Evolutionary conservation across 2,329 filamentous ascomycete genomes (phyloP).

Genomic region (Paracamarosporium sp.): DNA sequence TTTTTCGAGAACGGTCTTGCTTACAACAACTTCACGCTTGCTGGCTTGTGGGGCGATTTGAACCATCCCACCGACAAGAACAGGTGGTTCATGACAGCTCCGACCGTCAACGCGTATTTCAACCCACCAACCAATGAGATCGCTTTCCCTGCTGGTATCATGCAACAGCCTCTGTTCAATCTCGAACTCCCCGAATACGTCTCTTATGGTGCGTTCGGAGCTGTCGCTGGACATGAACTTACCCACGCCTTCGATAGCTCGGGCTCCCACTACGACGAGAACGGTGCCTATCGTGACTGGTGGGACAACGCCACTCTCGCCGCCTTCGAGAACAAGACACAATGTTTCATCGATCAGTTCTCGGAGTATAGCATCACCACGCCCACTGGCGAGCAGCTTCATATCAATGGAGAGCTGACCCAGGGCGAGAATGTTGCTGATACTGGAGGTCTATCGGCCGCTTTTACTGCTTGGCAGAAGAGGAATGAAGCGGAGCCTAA

Average conservation of each 20-base stretch:
- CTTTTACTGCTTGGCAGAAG: conserved; percentile 69
- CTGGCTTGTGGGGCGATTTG: conserved; percentile 61
- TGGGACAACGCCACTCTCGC: conserved; percentile 66
- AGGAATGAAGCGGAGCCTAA: conserved; percentile 56
- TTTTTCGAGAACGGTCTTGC: conserved; percentile 63
- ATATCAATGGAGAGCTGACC: conserved; percentile 67
- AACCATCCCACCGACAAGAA: conserved; percentile 64
- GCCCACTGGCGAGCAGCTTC: conserved; percentile 60
- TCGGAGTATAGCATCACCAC: conserved; percentile 63
- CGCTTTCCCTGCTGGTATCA: conserved; percentile 70
- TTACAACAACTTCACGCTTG: conserved; percentile 54
- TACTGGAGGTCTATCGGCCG: conserved; percentile 66
- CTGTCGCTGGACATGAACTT: conserved; percentile 70
- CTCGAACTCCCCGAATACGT: conserved; percentile 67
- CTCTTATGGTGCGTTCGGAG: conserved; percentile 70
- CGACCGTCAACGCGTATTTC: conserved; percentile 67
- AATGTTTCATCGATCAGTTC: conserved; percentile 72
- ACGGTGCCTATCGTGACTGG: conserved; percentile 68
- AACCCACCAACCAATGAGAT: conserved; percentile 68
- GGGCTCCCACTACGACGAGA: conserved; percentile 67
- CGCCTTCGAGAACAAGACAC: conserved; percentile 62
- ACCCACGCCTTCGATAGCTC: conserved; percentile 72
- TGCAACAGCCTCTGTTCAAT: conserved; percentile 70
- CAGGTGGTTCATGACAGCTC: conserved; percentile 64
- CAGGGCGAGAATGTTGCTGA: conserved; percentile 74